Evolutionary conservation across 306 rosid species (phyloP).

Genomic region (Echinosophora koreensis): DNA sequence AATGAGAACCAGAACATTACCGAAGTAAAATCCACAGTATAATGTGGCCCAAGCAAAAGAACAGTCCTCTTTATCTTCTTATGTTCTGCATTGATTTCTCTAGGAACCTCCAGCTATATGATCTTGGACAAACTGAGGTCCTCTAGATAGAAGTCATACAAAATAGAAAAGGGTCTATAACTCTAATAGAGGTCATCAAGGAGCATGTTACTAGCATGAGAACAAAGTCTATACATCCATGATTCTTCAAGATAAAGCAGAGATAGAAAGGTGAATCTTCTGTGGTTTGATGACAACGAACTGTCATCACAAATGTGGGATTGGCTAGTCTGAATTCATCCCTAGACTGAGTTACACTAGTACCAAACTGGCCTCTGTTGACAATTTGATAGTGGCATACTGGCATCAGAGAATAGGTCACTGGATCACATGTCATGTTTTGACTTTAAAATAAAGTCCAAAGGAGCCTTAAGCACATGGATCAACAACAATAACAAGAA

Average conservation of each 20-base stretch:
- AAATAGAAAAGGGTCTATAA: neutral
- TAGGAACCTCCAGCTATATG: neutral
- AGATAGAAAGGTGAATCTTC: neutral
- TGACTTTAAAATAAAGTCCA: neutral
- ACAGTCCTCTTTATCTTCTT: neutral
- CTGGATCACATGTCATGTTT: neutral
- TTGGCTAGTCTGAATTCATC: constrained; percentile 13
- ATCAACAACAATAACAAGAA: neutral
- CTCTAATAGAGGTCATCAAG: constrained; percentile 1
- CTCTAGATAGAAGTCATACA: neutral
- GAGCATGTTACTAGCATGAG: neutral
- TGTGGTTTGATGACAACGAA: neutral
- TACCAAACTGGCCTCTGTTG: constrained; percentile 7
- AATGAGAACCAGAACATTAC: constrained; percentile 18
- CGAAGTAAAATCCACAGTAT: constrained; percentile 18
- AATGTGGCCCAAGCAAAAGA: constrained; percentile 2
- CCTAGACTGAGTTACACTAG: constrained; percentile 15
- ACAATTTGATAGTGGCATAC: neutral
- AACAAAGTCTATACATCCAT: neutral
- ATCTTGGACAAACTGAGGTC: constrained; percentile 1
- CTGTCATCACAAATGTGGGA: constrained; percentile 21
- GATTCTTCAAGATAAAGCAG: neutral
- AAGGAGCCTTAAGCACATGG: neutral
- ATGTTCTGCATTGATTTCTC: neutral
- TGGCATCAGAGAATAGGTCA: neutral